phyloP scores from a whole-genome alignment of 1,284 basidiomycete species.

The Chalciporus sp. region DNA sequence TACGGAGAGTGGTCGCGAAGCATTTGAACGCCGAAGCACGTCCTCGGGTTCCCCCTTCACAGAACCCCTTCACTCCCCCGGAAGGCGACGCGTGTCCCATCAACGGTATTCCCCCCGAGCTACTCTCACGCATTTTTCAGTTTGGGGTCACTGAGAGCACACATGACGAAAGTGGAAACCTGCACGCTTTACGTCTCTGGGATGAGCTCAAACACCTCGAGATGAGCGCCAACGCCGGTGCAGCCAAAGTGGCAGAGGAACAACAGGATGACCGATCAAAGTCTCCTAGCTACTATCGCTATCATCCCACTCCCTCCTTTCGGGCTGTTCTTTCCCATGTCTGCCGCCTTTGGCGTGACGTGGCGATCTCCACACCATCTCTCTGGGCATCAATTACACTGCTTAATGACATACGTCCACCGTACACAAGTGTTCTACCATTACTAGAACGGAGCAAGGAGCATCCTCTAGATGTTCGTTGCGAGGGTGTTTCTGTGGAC shows the following conservation, averaged over 20 bases:
- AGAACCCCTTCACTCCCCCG: slow-evolving; percentile 28
- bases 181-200: no score
- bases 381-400: slow-evolving; percentile 30
- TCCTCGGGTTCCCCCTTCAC: not conserved
- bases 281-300: not conserved
- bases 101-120: slow-evolving; percentile 11
- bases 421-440: slow-evolving; percentile 13
- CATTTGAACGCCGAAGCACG: not conserved
- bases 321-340: slow-evolving; percentile 27
- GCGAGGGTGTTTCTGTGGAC: slow-evolving; percentile 33
- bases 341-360: slow-evolving; percentile 31
- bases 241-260: no score
- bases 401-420: slow-evolving; percentile 2
- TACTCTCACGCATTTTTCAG: slow-evolving; percentile 29
- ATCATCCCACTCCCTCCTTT: slow-evolving; percentile 11
- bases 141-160: slow-evolving; percentile 11
- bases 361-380: slow-evolving; percentile 33
- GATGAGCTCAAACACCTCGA: not conserved
- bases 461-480: slow-evolving; percentile 27
- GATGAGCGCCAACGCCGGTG: not conserved
- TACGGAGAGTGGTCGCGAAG: no score
- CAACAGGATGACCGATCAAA: not conserved
- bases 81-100: slow-evolving; percentile 22
- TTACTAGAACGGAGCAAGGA: slow-evolving; percentile 26
- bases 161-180: slow-evolving; percentile 11